Evolutionary conservation across 1,284 basidiomycete genomes (phyloP), one percentile per base, ranked within the genome.

Genomic region (Pascua guehoae): DNA sequence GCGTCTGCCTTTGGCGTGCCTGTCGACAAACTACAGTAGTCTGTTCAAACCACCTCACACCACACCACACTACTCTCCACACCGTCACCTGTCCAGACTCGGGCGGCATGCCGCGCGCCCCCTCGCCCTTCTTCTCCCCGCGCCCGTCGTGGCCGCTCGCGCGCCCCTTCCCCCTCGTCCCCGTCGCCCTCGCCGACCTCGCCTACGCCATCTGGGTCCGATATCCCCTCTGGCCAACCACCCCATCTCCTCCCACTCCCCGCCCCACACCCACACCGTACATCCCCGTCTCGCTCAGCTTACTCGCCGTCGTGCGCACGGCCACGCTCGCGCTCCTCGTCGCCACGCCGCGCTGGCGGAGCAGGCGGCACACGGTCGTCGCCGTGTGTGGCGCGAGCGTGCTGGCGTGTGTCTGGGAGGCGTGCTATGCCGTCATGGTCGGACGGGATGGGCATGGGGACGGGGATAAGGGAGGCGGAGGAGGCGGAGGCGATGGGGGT

Each of bases 81-180:
- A 32, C 7, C 24, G 24, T 32, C 24, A 32, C 24, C 24, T 32
- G 24, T 32, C 3, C 24, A 32, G 7, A 32, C 24, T 32, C 24
- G 3, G 24, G 24, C n/a, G n/a, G n/a, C n/a, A 32, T 32, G 24
- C 24, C 24, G 24, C 24, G 24, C 24, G 24, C 24, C 24, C 24
- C 24, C 24, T 32, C 24, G 7, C 24, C 24, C 24, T 32, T 32
- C 24, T 32, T 32, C 24, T 32, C 24, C 24, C 24, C 24, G 24
- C 24, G 24, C 24, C 24, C 24, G 4, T 32, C 24, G 24, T 32
- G 24, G 24, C 18, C 55, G 14, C 51, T 57, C 17, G 11, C 47
- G 43, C 56, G 52, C 38, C 56, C 56, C 32, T 42, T 54, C 37
- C 53, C 57, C 2, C 53, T 58, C 16, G 18, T 58, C 12, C 57